Conservation (phyloP, 345 rosid genomes). For the Corymbia maculata region DNA sequence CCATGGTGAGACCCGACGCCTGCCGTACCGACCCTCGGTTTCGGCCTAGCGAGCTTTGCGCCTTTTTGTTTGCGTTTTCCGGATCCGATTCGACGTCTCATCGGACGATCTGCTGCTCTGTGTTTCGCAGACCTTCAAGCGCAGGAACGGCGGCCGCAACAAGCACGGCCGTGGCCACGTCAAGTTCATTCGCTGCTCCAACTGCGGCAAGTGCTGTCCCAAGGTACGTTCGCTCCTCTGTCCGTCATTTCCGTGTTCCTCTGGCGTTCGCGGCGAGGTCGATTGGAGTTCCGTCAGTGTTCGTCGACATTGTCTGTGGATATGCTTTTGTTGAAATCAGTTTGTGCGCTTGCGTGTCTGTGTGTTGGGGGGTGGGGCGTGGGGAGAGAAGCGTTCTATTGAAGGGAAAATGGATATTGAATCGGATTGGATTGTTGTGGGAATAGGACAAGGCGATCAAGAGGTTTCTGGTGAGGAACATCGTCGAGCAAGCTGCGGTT, state of each 20-base stretch:
- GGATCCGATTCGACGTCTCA: background rate
- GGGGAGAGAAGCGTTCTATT: background rate
- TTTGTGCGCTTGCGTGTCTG: background rate
- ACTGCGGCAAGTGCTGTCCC: constrained; percentile 92
- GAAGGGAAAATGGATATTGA: background rate
- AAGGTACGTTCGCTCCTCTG: constrained; percentile 22
- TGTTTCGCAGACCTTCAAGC: constrained; percentile 64
- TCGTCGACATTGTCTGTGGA: background rate
- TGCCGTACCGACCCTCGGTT: background rate
- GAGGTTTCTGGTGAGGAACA: constrained; percentile 88
- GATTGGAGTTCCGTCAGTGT: background rate
- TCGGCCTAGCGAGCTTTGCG: background rate
- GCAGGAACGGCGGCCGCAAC: constrained; percentile 88
- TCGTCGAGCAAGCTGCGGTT: constrained; percentile 83
- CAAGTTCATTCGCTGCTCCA: constrained; percentile 85
- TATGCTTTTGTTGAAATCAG: background rate
- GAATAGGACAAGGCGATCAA: constrained; percentile 74
- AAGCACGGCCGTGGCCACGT: constrained; percentile 97
- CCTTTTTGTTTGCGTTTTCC: background rate
- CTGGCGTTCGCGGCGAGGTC: background rate
- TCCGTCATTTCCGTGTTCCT: background rate
- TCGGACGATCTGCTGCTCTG: background rate
- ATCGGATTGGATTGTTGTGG: background rate
- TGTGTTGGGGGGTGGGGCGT: background rate
- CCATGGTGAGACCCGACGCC: background rate